Evolutionary conservation across 1,139 yeast species (phyloP).

Genomic region (Blastobotrys ciferrii): DNA sequence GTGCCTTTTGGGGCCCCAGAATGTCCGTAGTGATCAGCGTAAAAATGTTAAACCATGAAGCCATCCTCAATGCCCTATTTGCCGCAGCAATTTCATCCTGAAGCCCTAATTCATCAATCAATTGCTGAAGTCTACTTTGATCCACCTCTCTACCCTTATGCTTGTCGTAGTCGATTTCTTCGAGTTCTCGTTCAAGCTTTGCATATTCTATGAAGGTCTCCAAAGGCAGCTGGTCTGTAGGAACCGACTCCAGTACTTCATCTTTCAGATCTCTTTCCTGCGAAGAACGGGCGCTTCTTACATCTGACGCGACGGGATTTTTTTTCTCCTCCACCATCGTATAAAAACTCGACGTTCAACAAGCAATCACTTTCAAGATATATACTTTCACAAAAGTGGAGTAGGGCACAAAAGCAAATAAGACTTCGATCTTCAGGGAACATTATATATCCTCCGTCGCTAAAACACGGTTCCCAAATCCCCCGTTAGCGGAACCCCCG

Average conservation of each 20-base stretch:
- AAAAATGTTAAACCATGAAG: conserved; percentile 41
- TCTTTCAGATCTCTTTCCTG: conserved; percentile 47
- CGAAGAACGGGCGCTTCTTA: too few species aligned
- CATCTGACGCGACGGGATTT: too few species aligned
- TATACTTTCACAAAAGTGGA: too few species aligned
- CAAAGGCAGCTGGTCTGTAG: conserved; percentile 1
- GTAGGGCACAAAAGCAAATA: too few species aligned
- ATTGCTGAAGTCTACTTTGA: conserved; percentile 1
- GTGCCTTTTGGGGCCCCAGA: conserved; percentile 45
- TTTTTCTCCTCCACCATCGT: too few species aligned
- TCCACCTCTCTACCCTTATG: conserved; percentile 1
- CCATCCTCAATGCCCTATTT: conserved; percentile 34
- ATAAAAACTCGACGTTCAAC: too few species aligned
- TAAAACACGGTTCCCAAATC: too few species aligned
- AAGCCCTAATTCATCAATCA: conserved; percentile 6
- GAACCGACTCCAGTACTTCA: neutral
- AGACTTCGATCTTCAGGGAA: too few species aligned
- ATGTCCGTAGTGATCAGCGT: conserved; percentile 47
- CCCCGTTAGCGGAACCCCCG: too few species aligned
- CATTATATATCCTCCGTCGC: too few species aligned
- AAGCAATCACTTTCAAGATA: too few species aligned
- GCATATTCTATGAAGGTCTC: conserved; percentile 6
- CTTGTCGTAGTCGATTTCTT: conserved; percentile 2
- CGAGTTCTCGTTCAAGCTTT: conserved; percentile 7
- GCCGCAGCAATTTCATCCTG: conserved; percentile 18